Base-by-base conservation (phyloP, 495 filamentous ascomycete genomes). In the Symbiotaphrina buchneri region DNA sequence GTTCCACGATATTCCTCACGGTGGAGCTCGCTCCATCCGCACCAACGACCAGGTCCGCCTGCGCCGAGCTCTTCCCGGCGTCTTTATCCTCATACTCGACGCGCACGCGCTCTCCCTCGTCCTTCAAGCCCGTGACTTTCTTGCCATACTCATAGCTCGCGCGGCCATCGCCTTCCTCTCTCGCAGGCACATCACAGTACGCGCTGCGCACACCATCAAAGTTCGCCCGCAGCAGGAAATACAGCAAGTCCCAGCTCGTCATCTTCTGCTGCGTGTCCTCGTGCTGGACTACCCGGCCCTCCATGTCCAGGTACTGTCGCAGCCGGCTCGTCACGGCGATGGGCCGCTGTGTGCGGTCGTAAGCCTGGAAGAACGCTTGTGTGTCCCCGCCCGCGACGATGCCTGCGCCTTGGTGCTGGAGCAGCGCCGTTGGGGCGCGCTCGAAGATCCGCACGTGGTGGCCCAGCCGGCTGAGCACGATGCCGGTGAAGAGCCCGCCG, bases 1-100 rank as follows among this genome's bases (percentile, higher is more conserved):
- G 59, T 21, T 52, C 37, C 6, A 68, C 44, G 6, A 63, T 41
- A 14, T 42, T 45, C 11, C 65, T 54, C 11, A 69, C 41, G 3
- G 54, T 57, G 16, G 65, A 69, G 42, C 49, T 57, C 0, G 63
- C 54, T 2, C 66, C 66, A 45, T 71, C 65, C 23, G 64, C 63
- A 4, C 48, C 66, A 36, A 71, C 40, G 19, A 69, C 41, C 6
- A 61, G 38, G 39, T 68, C 61, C 6, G 54, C 61, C 3, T 33
- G 32, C 3, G 48, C 39, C 28, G 41, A 47, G 14, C 44, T 48
- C 13, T 43, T 41, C n/a, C 42, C 45, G 10, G 52, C 56, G 11
- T 45, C 44, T 23, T 42, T 46, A 2, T 34, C 41, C 15, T 47
- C 44, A 45, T 49, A 63, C 14, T 41, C 41, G 8, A 61, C 53